phyloP scores from a whole-genome alignment of 768 basidiomycete genomes.

The Amyloporia xantha region DNA sequence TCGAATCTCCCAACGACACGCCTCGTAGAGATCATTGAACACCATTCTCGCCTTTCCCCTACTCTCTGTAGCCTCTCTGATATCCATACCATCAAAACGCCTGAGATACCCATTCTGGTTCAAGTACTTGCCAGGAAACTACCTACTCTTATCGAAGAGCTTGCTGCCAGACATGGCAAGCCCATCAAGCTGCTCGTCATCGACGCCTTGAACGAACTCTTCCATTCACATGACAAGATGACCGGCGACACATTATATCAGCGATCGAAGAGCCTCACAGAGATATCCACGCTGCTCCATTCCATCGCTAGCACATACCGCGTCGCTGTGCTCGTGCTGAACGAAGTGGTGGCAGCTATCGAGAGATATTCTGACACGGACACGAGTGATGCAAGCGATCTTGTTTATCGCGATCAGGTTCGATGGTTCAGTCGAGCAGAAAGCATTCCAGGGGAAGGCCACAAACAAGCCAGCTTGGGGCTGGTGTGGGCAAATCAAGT shows the following conservation, averaged over 20 bases:
- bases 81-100: conserved; percentile 55
- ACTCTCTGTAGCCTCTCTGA: conserved; percentile 42
- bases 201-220: conserved; percentile 84
- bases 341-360: conserved; percentile 75
- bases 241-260: conserved; percentile 58
- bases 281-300: conserved; percentile 68
- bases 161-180: conserved; percentile 28
- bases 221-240: conserved; percentile 58
- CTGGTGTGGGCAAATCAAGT: conserved; percentile 93
- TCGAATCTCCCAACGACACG: conserved; percentile 62
- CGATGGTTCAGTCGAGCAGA: conserved; percentile 70
- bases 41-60: conserved; percentile 40
- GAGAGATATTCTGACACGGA: conserved; percentile 15
- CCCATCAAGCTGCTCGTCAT: conserved; percentile 79
- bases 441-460: conserved; percentile 47
- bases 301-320: conserved; percentile 53
- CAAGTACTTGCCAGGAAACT: conserved; percentile 49
- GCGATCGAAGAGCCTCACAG: conserved; percentile 62
- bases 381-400: conserved; percentile 25
- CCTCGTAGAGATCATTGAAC: conserved; percentile 55
- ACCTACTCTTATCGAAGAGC: conserved; percentile 41
- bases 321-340: conserved; percentile 77
- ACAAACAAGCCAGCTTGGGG: conserved; percentile 79
- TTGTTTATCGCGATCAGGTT: conserved; percentile 67
- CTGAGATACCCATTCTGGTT: conserved; percentile 47